phyloP scores from a whole-genome alignment of 1,284 basidiomycete genomes.

The Malassezia nana region DNA sequence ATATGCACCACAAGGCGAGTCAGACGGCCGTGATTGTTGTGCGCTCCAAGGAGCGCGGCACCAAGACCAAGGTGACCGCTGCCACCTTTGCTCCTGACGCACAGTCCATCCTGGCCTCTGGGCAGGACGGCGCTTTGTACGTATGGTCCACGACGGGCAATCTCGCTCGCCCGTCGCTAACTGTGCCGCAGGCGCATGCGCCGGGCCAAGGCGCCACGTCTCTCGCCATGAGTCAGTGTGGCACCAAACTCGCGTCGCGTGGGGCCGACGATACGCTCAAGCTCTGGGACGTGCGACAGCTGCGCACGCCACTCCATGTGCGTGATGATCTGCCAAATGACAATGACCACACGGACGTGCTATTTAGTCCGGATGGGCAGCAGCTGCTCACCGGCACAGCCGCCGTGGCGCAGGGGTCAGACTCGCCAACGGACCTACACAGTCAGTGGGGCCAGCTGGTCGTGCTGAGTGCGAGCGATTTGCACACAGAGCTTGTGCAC shows the following conservation, averaged over 20 bases:
- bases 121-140: conserved; percentile 79
- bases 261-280: conserved; percentile 91
- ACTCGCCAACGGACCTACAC: not conserved
- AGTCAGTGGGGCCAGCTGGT: conserved; percentile 21
- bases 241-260: conserved; percentile 62
- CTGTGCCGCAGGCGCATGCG: conserved; percentile 71
- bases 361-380: conserved; percentile 75
- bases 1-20: conserved; percentile 72
- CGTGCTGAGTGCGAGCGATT: conserved; percentile 17
- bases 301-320: conserved; percentile 70
- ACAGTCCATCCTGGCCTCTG: conserved; percentile 54
- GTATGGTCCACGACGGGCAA: conserved; percentile 87
- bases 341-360: conserved; percentile 80
- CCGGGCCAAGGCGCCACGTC: conserved; percentile 74
- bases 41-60: conserved; percentile 90
- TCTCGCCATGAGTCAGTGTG: conserved; percentile 72
- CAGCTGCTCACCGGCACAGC: conserved; percentile 65
- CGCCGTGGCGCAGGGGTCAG: conserved; percentile 3
- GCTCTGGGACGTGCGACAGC: conserved; percentile 79
- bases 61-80: conserved; percentile 77
- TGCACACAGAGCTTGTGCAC: conserved; percentile 9
- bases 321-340: conserved; percentile 61
- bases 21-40: conserved; percentile 90
- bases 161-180: conserved; percentile 74
- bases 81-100: conserved; percentile 15